These are phyloP conservation scores for Gossypium rotundifolium DNA, from an alignment of 345 rosid genomes.

Conservation along the genomic window DNA sequence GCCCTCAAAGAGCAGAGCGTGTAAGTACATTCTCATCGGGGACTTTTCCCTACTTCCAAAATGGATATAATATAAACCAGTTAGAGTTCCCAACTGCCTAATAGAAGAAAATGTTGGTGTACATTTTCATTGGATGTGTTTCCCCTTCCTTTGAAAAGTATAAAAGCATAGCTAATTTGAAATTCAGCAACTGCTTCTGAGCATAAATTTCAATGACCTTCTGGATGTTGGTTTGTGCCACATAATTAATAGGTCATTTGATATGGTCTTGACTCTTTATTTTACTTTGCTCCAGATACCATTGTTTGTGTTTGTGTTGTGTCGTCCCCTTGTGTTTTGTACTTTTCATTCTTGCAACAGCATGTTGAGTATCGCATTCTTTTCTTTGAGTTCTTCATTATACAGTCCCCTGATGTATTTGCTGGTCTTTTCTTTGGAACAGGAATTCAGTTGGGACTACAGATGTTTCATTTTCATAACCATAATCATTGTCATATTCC, in stretches of 20 bases:
- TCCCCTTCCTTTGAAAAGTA: neutral
- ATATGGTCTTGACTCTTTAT: neutral
- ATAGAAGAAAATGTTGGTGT: neutral
- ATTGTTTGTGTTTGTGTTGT: neutral
- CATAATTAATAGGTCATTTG: neutral
- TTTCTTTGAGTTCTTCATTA: neutral
- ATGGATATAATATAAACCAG: neutral
- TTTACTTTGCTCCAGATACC: neutral
- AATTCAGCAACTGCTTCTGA: neutral
- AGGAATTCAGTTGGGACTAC: slow-evolving; percentile 29
- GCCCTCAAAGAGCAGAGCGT: neutral
- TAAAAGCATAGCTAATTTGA: neutral
- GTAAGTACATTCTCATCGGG: neutral
- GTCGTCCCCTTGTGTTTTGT: neutral
- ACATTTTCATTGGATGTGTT: neutral
- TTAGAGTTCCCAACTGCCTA: neutral
- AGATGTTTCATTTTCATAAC: slow-evolving; percentile 22
- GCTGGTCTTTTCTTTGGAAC: slow-evolving; percentile 24
- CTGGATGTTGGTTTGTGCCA: neutral
- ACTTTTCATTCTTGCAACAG: neutral
- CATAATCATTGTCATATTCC: slow-evolving; percentile 12
- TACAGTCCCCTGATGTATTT: slow-evolving; percentile 15
- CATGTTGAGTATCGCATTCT: neutral
- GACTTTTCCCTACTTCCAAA: neutral
- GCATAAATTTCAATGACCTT: neutral